These are phyloP conservation scores for Arabidopsis arenosa DNA, from an alignment of 345 rosid species.

Conservation along the genomic window DNA sequence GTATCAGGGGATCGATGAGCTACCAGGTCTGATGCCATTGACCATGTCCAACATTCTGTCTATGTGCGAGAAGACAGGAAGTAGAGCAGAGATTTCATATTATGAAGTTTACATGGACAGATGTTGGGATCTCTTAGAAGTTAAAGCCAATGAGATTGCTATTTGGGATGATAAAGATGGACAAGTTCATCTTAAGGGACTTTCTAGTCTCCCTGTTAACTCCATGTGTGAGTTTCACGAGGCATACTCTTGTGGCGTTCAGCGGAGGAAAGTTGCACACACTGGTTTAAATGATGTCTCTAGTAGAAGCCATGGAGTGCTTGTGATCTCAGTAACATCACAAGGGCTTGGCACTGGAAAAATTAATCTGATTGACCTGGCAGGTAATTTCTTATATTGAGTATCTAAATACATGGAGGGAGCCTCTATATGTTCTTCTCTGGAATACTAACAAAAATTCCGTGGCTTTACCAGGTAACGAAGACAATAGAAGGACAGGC, in stretches of 20 bases:
- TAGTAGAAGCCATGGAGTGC: constrained; percentile 92
- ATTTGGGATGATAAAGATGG: constrained; percentile 79
- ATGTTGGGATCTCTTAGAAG: constrained; percentile 84
- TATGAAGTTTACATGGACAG: constrained; percentile 93
- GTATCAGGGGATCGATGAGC: constrained; percentile 67
- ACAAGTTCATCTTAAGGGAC: constrained; percentile 77
- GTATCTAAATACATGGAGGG: background rate
- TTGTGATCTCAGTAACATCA: constrained; percentile 68
- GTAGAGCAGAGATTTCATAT: constrained; percentile 71
- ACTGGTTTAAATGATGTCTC: constrained; percentile 89
- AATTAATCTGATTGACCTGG: constrained; percentile 91
- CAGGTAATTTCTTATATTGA: too few species aligned
- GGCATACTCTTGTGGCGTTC: constrained; percentile 61
- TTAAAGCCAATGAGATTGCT: constrained; percentile 59
- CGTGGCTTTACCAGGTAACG: constrained; percentile 61
- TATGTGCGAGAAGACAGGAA: constrained; percentile 53
- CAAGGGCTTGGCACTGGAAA: constrained; percentile 59
- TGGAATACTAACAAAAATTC: background rate
- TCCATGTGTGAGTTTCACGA: constrained; percentile 69
- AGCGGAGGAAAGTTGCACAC: constrained; percentile 78
- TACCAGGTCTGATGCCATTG: constrained; percentile 75
- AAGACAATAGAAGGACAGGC: constrained; percentile 87
- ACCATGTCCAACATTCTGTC: constrained; percentile 74
- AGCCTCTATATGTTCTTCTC: background rate
- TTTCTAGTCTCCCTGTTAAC: constrained; percentile 59